Percentiles rank a stretch among this genome's conserved stretches.
Evolutionary conservation across 2,329 filamentous ascomycete genomes (phyloP).

Genomic region (Exophiala phaeomuriformis): DNA sequence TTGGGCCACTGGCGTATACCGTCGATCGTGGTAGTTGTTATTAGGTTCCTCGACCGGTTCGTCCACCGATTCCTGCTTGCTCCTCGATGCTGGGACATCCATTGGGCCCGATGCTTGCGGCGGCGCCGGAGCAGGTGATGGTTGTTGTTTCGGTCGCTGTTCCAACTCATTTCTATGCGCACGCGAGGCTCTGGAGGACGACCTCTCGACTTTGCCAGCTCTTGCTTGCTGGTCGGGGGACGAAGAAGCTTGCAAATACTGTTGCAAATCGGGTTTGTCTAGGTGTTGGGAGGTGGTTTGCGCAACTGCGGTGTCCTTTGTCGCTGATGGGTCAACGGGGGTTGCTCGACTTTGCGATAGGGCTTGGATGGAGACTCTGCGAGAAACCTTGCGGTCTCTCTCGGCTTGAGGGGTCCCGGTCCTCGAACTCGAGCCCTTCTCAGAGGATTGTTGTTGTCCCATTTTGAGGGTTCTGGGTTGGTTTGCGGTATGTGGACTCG

Average conservation of each 20-base stretch:
- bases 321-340: conserved; percentile 39
- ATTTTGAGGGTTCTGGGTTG: conserved; percentile 15
- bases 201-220: conserved; percentile 18
- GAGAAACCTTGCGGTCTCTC: conserved; percentile 35
- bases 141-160: conserved; percentile 12
- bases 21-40: conserved; percentile 19
- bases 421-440: conserved; percentile 21
- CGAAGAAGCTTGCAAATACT: conserved; percentile 37
- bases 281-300: conserved; percentile 33
- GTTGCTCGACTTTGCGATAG: conserved; percentile 36
- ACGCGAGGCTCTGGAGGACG: conserved; percentile 15
- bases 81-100: conserved; percentile 27
- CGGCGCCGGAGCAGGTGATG: conserved; percentile 12
- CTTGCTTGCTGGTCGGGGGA: conserved; percentile 29
- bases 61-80: conserved; percentile 20
- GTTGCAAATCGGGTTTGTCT: conserved; percentile 33
- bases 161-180: conserved; percentile 17
- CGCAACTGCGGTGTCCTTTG: conserved; percentile 39
- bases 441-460: conserved; percentile 27
- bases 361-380: conserved; percentile 37
- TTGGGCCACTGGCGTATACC: conserved; percentile 21
- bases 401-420: conserved; percentile 21
- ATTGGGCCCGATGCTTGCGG: conserved; percentile 23
- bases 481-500: conserved; percentile 1
- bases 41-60: conserved; percentile 20